Conservation (phyloP, 331 rosid species). For the Prunus yedoensis region DNA sequence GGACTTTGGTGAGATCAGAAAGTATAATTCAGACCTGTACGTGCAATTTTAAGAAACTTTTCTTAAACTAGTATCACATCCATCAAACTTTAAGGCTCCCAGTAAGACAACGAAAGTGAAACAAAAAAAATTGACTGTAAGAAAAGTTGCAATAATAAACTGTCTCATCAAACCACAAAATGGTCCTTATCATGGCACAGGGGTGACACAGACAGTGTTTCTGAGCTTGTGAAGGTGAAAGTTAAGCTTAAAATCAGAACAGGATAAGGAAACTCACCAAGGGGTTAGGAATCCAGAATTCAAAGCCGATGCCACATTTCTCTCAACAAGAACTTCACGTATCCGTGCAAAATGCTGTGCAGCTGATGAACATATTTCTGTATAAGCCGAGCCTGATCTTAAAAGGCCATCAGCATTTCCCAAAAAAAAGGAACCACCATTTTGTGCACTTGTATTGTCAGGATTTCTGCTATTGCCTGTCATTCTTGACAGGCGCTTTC, state of each 20-base stretch:
- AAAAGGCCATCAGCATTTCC: slow-evolving; percentile 53
- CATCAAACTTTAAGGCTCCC: not conserved
- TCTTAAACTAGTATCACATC: no score
- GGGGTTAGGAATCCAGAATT: slow-evolving; percentile 95
- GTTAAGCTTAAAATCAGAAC: not conserved
- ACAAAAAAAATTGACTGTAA: not conserved
- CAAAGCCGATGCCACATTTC: slow-evolving; percentile 78
- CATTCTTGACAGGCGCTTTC: slow-evolving; percentile 66
- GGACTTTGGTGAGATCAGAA: not conserved
- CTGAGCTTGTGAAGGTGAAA: not conserved
- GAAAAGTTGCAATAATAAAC: not conserved
- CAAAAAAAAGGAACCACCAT: slow-evolving; percentile 50
- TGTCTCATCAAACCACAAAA: no score
- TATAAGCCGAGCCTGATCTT: slow-evolving; percentile 66
- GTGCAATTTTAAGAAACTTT: not conserved
- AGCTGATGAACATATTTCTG: slow-evolving; percentile 77
- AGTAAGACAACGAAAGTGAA: no score
- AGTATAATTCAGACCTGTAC: not conserved
- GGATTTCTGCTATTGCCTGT: slow-evolving; percentile 50
- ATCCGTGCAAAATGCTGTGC: slow-evolving; percentile 83
- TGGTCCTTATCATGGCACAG: no score
- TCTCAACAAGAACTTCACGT: slow-evolving; percentile 89
- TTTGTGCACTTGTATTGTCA: slow-evolving; percentile 43
- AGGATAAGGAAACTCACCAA: slow-evolving; percentile 55
- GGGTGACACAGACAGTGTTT: no score